Conservation (phyloP, 345 rosid genomes). For the Ailanthus altissimus region DNA sequence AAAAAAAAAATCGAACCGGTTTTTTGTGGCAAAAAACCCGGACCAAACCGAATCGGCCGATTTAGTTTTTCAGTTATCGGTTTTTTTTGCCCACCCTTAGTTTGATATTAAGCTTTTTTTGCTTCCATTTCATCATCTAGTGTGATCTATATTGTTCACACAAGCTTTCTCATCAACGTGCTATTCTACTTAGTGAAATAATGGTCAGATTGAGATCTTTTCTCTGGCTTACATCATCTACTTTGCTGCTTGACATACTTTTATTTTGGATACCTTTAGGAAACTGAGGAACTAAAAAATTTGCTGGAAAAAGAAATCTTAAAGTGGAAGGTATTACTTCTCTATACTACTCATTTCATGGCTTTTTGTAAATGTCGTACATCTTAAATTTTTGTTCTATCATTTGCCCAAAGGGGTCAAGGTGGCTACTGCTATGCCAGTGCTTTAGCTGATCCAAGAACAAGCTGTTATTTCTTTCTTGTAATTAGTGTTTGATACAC, state of each 20-base stretch:
- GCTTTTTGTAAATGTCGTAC: conserved; percentile 9
- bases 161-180: neutral
- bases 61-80: too few relatives aligned
- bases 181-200: neutral
- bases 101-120: neutral
- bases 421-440: neutral
- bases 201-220: conserved; percentile 9
- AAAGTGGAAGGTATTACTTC: conserved; percentile 70
- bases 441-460: conserved; percentile 10
- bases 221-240: conserved; percentile 18
- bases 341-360: conserved; percentile 1
- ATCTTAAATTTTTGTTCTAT: conserved; percentile 10
- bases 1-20: too few relatives aligned
- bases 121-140: neutral
- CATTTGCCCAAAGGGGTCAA: neutral
- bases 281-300: conserved; percentile 67
- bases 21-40: too few relatives aligned
- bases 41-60: too few relatives aligned
- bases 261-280: conserved; percentile 44
- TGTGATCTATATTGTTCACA: neutral
- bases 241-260: conserved; percentile 23
- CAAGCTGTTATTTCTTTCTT: neutral
- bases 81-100: too few relatives aligned
- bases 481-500: neutral
- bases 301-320: conserved; percentile 67